Percentiles rank a stretch among this genome's conserved stretches.
These are phyloP conservation scores for Diatrype stigma DNA, from an alignment of 2,329 filamentous ascomycete species.

Conservation along the genomic window DNA sequence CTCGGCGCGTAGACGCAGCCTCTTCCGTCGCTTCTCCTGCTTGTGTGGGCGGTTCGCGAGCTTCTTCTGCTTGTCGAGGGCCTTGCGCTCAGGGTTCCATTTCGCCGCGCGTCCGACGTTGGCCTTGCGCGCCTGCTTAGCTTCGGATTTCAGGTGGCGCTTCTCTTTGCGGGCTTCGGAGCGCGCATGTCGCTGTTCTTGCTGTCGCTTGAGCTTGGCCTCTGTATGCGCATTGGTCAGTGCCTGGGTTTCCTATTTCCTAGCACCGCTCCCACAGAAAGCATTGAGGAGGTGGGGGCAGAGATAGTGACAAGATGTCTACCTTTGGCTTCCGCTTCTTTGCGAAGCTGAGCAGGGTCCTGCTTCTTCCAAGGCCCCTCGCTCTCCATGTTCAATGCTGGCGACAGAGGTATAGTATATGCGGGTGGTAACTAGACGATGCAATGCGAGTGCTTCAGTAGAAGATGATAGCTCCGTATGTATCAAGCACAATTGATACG, in stretches of 20 bases:
- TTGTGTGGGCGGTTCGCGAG: constrained; percentile 23
- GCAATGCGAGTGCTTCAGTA: no score
- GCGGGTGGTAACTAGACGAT: no score
- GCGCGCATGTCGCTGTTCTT: constrained; percentile 22
- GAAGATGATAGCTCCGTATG: no score
- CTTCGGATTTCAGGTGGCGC: constrained; percentile 30
- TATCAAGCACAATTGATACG: no score
- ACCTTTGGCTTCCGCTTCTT: constrained; percentile 20
- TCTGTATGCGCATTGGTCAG: constrained; percentile 18
- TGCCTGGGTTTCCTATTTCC: no score
- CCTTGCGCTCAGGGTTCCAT: constrained; percentile 29
- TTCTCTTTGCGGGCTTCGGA: constrained; percentile 33
- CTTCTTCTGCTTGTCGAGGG: constrained; percentile 30
- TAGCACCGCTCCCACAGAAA: no score
- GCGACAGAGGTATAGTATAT: neutral
- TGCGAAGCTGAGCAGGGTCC: constrained; percentile 19
- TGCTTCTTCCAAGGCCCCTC: constrained; percentile 17
- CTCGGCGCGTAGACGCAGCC: constrained; percentile 34
- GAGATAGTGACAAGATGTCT: no score
- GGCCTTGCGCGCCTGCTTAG: constrained; percentile 34
- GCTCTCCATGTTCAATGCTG: constrained; percentile 11
- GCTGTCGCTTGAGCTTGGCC: constrained; percentile 21
- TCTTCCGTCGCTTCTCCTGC: constrained; percentile 34
- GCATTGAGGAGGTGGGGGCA: no score
- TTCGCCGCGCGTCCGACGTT: constrained; percentile 29